phyloP scores from a whole-genome alignment of 2,329 filamentous ascomycete species.

The Cladosporium sp. region DNA sequence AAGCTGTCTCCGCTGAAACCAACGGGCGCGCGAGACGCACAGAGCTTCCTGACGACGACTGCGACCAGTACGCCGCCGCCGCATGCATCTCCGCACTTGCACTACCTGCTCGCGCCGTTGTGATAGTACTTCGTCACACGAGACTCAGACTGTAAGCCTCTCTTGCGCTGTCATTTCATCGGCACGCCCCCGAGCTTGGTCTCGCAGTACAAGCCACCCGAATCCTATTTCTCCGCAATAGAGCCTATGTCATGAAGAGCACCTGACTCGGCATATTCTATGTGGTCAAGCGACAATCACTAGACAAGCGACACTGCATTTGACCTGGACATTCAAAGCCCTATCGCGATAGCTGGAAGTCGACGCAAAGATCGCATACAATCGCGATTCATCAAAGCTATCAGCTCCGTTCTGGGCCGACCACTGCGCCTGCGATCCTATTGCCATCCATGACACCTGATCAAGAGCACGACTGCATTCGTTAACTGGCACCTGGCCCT shows the following conservation, averaged over 20 bases:
- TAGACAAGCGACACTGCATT: background rate
- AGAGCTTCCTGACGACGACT: constrained; percentile 8
- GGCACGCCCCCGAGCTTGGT: background rate
- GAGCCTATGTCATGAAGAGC: constrained; percentile 1
- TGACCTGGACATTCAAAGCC: too few relatives aligned
- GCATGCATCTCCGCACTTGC: constrained; percentile 9
- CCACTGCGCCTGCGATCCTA: background rate
- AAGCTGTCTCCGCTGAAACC: constrained; percentile 11
- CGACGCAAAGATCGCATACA: background rate
- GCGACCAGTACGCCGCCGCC: background rate
- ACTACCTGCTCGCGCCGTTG: background rate
- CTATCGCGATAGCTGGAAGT: background rate
- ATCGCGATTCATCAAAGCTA: background rate
- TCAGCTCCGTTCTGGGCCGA: background rate
- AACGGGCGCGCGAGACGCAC: background rate
- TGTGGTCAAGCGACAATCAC: constrained; percentile 5
- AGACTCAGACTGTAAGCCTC: constrained; percentile 1
- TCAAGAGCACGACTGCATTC: background rate
- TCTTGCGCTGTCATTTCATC: background rate
- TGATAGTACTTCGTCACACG: background rate
- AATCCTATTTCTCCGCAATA: constrained; percentile 10
- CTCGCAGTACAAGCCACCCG: background rate
- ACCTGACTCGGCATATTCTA: constrained; percentile 6
- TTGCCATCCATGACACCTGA: background rate
- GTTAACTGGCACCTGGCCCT: background rate